Percentiles rank a stretch among this genome's conserved stretches.
Evolutionary conservation across 148 eudicot genomes (phyloP).

Genomic region (Polygonum maritimum): DNA sequence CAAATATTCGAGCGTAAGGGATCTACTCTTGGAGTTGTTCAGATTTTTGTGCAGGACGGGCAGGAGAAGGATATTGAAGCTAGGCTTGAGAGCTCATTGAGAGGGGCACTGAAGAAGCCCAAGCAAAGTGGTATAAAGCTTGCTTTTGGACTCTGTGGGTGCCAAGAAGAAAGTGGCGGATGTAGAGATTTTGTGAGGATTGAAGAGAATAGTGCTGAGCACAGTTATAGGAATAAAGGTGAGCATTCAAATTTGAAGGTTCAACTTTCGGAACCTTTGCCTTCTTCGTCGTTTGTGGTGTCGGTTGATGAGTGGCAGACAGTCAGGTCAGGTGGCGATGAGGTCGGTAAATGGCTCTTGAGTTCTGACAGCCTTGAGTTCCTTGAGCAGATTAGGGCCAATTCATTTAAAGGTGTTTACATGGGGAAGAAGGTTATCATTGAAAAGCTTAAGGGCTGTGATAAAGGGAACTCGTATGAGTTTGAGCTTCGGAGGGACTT

Average conservation of each 20-base stretch:
- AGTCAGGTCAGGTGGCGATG: constrained; percentile 50
- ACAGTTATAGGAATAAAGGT: constrained; percentile 43
- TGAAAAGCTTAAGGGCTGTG: constrained; percentile 89
- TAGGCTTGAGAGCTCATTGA: constrained; percentile 65
- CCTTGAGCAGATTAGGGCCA: constrained; percentile 52
- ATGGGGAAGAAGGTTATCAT: constrained; percentile 66
- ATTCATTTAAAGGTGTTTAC: constrained; percentile 59
- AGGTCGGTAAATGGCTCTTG: constrained; percentile 61
- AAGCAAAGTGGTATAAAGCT: constrained; percentile 64
- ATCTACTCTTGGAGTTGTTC: constrained; percentile 60
- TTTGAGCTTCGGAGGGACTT: constrained; percentile 67
- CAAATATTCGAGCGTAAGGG: constrained; percentile 89
- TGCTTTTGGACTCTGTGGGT: constrained; percentile 89
- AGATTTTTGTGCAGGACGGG: constrained; percentile 46
- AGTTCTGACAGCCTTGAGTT: constrained; percentile 60
- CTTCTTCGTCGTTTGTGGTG: constrained; percentile 49
- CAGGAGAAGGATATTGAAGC: constrained; percentile 53
- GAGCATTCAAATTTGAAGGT: constrained; percentile 39
- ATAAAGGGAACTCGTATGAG: constrained; percentile 74
- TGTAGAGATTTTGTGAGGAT: constrained; percentile 58
- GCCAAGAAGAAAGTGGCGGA: constrained; percentile 61
- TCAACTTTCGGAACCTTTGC: constrained; percentile 53
- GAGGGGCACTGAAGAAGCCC: constrained; percentile 59
- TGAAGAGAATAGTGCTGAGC: constrained; percentile 59
- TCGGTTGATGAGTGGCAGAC: constrained; percentile 98